phyloP scores from a whole-genome alignment of 169 alveolate genomes.

The Ichthyophthirius multifiliis region DNA sequence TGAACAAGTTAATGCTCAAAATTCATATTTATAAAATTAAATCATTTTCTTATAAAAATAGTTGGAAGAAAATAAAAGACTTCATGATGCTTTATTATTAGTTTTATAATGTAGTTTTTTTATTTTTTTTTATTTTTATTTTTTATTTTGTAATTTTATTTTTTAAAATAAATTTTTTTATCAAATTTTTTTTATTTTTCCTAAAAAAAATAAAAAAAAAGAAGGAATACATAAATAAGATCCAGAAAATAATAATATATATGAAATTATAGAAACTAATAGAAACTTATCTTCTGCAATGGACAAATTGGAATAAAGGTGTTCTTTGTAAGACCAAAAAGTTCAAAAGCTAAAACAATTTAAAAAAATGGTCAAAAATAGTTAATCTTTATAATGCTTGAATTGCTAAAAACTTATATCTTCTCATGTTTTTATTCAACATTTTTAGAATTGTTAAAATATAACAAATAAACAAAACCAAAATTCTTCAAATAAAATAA shows the following conservation, averaged over 20 bases:
- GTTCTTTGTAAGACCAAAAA: slow-evolving; percentile 61
- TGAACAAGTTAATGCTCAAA: slow-evolving; percentile 39
- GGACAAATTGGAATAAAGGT: slow-evolving; percentile 69
- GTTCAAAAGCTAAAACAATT: slow-evolving; percentile 53
- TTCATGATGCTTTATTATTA: slow-evolving; percentile 71
- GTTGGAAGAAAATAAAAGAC: slow-evolving; percentile 70
- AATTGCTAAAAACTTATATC: slow-evolving; percentile 63
- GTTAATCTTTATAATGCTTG: slow-evolving; percentile 64
- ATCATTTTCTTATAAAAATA: slow-evolving; percentile 58
- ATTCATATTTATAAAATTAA: slow-evolving; percentile 60
- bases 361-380: slow-evolving; percentile 55
- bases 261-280: slow-evolving; percentile 56
- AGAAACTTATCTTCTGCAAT: slow-evolving; percentile 65
- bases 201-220: slow-evolving; percentile 23
- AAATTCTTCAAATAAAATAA: neutral
- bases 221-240: slow-evolving; percentile 49
- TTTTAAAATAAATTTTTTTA: neutral
- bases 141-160: no score
- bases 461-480: slow-evolving; percentile 7
- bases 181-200: neutral
- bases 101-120: slow-evolving; percentile 55
- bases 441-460: slow-evolving; percentile 55
- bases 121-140: neutral
- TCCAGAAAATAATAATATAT: slow-evolving; percentile 40
- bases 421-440: slow-evolving; percentile 52